Base-by-base conservation (phyloP, 768 basidiomycete genomes). In the Paxillus involutus region DNA sequence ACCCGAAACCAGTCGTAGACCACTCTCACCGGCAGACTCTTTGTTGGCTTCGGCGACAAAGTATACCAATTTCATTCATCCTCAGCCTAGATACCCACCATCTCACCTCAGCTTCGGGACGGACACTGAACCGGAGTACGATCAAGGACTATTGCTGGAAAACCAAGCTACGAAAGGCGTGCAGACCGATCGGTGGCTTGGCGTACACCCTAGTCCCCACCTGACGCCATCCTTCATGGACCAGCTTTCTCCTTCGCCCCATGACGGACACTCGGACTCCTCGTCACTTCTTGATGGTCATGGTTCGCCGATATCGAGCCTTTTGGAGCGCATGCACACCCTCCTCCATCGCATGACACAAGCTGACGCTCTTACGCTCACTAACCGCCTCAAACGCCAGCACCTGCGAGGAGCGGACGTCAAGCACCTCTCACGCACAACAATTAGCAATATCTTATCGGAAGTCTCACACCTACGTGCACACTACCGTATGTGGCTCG, bases 381-480 rank as follows among this genome's bases (percentile, higher is more conserved):
- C 91, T 32, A 90, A 89, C 58, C 86, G 97, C 26, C 76, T 98
- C 26, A 95, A 92, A 71, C 87, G 94, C 52, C 95, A 98, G 61
- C 84, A 94, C 62, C 78, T 98, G 17, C 82, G 82, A 54, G 88
- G 88, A 21, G 89, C 92, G 9, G 94, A 97, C 60, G 80, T 98
- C 30, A 82, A 84, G 30, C 89, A 97, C 66, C 78, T 98, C 16
- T 95, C 94, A 0, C 84, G 88, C 43, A 82, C 81, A 24, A 97
- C 94, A 0, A 78, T 98, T 54, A 80, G 81, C 53, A 79, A 80
- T 47, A 84, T 99, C 47, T 63, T 93, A 13, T 71, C 78, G 24
- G 96, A 99, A 48, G 77, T 84, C 11, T 75, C 77, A 10, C 77
- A 77, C 12, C 74, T 96, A n/a, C 84, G 94, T 2, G 64, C 72